Evolutionary conservation across 208 protist genomes (phyloP), one percentile per base, ranked within the genome.

Genomic region (Wallacemonas sp.): DNA sequence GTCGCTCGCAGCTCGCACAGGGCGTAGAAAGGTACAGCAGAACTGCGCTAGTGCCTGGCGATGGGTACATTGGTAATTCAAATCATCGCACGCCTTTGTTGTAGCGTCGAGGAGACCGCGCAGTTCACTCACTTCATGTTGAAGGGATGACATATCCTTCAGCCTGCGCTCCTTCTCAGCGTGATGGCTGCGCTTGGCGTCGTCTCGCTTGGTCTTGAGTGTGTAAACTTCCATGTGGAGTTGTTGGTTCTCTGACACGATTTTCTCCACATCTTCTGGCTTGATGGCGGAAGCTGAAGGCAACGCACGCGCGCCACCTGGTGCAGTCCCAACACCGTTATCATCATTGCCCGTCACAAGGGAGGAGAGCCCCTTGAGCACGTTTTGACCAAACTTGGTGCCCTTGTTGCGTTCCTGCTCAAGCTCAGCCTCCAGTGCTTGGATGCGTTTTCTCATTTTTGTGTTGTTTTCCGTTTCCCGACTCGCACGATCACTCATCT

Each of bases 351-450:
- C 77, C 1, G 77, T 65, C 62, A 91, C 78, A 24, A 95, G 70
- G 0, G 86, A 91, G 1, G 89, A 90, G 19, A 93, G 46, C 0
- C 89, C 86, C 42, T 90, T 92, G 51, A 85, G 72, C 46, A 90
- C 68, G 54, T 79, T 82, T 33, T 88, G 73, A 1, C 80, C 79
- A 75, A 89, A 89, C 0, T 80, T 68, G 0, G 64, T 69, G 19
- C 76, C 64, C 47, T 79, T 77, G 38, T 70, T 74, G 28, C 74
- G 66, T 47, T 82, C 75, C 31, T 73, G 66, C 38, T 86, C 77
- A 14, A 85, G 47, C 62, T 90, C 79, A 17, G 17, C 30, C 63
- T 86, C 77, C 15, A 84, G 45, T 1, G 72, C 34, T n/a, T 66
- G 74, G 9, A 96, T 66, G 39, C 76, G 62, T 5, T 75, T 60